These are phyloP conservation scores for Monosporozyma aerobia DNA, from an alignment of 805 yeast genomes.

Conservation along the genomic window DNA sequence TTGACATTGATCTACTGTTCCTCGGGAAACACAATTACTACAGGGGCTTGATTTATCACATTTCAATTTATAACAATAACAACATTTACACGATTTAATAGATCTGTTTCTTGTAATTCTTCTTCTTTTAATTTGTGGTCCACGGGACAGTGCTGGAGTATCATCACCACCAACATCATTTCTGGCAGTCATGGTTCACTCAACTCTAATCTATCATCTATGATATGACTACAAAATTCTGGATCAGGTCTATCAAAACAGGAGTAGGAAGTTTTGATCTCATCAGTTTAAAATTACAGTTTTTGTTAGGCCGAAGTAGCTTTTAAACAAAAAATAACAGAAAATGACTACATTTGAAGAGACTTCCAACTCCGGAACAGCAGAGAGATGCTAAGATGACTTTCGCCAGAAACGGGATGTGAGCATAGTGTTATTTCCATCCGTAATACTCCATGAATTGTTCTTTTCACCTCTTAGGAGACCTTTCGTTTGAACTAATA, in stretches of 20 bases:
- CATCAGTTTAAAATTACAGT: neutral
- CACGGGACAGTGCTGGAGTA: neutral
- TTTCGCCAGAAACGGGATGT: neutral
- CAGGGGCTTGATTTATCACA: constrained; percentile 21
- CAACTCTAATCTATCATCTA: neutral
- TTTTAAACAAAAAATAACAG: neutral
- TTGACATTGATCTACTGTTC: constrained; percentile 9
- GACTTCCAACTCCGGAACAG: neutral
- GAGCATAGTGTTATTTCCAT: neutral
- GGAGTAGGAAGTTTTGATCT: neutral
- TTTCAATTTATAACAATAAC: constrained; percentile 22
- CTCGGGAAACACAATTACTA: constrained; percentile 11
- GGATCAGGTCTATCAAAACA: neutral
- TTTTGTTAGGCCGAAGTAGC: neutral
- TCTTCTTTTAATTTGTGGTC: neutral
- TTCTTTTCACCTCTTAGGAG: neutral
- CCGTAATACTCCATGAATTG: neutral
- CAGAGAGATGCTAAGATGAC: neutral
- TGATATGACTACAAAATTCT: neutral
- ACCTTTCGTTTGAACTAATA: neutral
- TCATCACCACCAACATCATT: too few relatives aligned
- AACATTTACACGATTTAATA: constrained; percentile 21
- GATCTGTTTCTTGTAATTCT: constrained; percentile 18
- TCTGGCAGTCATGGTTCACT: neutral
- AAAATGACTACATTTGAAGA: neutral